These are phyloP conservation scores for Ogataea populi-albae DNA, from an alignment of 805 yeast species.

Conservation along the genomic window DNA sequence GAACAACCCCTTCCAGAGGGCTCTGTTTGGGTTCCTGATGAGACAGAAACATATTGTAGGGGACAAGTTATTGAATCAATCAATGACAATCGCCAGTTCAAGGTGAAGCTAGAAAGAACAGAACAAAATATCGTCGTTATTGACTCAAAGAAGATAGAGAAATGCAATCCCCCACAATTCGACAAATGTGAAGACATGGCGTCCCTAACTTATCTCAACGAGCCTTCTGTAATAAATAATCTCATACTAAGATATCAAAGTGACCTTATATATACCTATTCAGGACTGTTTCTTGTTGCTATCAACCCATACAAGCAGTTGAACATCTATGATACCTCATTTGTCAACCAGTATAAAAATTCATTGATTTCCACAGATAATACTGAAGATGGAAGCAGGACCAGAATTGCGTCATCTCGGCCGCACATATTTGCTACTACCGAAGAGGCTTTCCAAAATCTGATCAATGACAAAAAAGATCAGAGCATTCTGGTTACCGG, in stretches of 20 bases:
- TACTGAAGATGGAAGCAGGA: conserved; percentile 21
- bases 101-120: conserved; percentile 22
- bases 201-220: conserved; percentile 88
- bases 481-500: conserved; percentile 97
- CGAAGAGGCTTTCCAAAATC: conserved; percentile 77
- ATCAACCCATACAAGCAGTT: conserved; percentile 84
- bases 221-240: conserved; percentile 91
- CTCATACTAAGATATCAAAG: conserved; percentile 70
- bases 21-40: conserved; percentile 79
- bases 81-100: conserved; percentile 37
- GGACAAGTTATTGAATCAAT: conserved; percentile 51
- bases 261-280: conserved; percentile 85
- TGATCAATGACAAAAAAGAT: conserved; percentile 65
- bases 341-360: conserved; percentile 46
- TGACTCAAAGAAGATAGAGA: conserved; percentile 46
- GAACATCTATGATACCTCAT: conserved; percentile 63
- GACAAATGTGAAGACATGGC: conserved; percentile 95
- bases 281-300: conserved; percentile 93
- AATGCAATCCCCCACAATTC: conserved; percentile 85
- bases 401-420: conserved; percentile 27
- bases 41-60: conserved; percentile 52
- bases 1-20: conserved; percentile 36
- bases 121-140: conserved; percentile 32
- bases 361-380: conserved; percentile 8
- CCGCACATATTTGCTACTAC: conserved; percentile 94